Evolutionary conservation across 345 rosid genomes (phyloP).

Genomic region (Hibiscus tridactylites): DNA sequence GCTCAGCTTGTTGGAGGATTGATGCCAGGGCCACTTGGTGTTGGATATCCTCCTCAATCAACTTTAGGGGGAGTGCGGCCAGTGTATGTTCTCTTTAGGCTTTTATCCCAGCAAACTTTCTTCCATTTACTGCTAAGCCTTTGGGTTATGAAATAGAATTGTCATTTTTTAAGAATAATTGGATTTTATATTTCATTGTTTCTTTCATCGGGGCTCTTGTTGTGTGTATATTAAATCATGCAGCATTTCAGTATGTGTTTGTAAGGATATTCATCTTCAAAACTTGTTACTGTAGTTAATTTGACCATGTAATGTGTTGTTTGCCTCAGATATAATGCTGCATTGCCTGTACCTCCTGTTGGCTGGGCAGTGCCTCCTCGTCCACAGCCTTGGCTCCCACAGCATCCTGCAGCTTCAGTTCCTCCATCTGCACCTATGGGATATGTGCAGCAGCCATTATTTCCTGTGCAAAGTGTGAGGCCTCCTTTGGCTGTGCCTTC

Average conservation of each 20-base stretch:
- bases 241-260: background rate
- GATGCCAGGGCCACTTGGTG: slow-evolving; percentile 50
- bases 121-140: background rate
- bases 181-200: background rate
- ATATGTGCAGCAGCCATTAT: slow-evolving; percentile 71
- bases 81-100: slow-evolving; percentile 36
- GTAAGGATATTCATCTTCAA: background rate
- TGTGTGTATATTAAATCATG: background rate
- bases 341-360: slow-evolving; percentile 53
- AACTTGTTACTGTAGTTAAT: background rate
- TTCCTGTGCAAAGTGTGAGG: slow-evolving; percentile 78
- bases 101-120: background rate
- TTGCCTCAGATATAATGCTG: slow-evolving; percentile 53
- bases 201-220: background rate
- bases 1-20: slow-evolving; percentile 38
- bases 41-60: slow-evolving; percentile 53
- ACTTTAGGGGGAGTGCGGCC: slow-evolving; percentile 50
- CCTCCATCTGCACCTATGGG: slow-evolving; percentile 49
- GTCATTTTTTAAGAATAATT: background rate
- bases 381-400: slow-evolving; percentile 81
- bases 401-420: slow-evolving; percentile 48
- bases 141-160: background rate
- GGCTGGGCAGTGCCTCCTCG: slow-evolving; percentile 84
- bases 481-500: slow-evolving; percentile 44
- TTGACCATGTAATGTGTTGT: background rate